Evolutionary conservation across 495 filamentous ascomycete species (phyloP), one percentile per base, ranked within the genome.

Genomic region (Xylaria venustula): DNA sequence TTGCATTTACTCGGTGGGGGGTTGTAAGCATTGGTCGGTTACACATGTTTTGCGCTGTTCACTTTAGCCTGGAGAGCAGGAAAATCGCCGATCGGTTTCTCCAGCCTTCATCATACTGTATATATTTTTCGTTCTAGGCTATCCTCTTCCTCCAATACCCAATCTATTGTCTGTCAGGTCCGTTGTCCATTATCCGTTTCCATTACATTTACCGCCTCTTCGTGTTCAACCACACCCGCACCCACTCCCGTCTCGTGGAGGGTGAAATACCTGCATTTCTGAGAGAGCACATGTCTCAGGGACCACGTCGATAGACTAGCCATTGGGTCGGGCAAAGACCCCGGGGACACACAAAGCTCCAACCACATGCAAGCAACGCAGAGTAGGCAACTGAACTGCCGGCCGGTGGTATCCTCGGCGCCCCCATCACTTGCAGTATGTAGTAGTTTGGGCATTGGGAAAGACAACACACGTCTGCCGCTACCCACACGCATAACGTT

Each of bases 201-300:
- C n/a, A n/a, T n/a, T 54, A 22, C 34, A 41, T 54, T 8, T 34
- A 22, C 34, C 37, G 15, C 42, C 23, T 17, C 22, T 26, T 42
- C 11, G 34, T 42, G 51, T 19, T 23, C 42, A 42, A 26, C 34
- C 23, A 6, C 23, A 26, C 36, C 34, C 28, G 3, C 23, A 17
- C 32, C 49, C 30, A 52, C 26, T 11, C 20, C 12, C 19, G 25
- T 11, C 20, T n/a, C 19, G 25, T 19, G 32, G 49, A 37, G 17
- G n/a, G 49, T 36, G 30, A 14, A 54, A 42, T 26, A 22, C 25
- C 20, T 19, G 50, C n/a, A 53, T 37, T 9, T 17, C 28, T 26
- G 49, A 52, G 85, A 69, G 88, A 90, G 71, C 81, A 81, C 65
- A 91, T 90, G 85, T 78, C 88, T 48, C 79, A 30, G 37, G n/a